Evolutionary conservation across 2,329 filamentous ascomycete species (phyloP).

Genomic region (Chaetomiaceae sp.): DNA sequence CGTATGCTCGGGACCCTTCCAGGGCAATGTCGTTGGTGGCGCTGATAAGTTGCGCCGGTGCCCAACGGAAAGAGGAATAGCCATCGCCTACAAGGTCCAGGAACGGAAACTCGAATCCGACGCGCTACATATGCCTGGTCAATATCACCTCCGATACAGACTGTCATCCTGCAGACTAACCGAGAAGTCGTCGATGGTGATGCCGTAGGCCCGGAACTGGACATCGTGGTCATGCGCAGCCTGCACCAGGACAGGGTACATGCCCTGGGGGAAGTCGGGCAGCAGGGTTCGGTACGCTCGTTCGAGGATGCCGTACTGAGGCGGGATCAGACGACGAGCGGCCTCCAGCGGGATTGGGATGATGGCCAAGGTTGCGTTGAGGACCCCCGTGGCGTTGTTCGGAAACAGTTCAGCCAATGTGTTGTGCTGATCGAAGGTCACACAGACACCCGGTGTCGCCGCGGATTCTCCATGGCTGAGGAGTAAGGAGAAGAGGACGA

Average conservation of each 20-base stretch:
- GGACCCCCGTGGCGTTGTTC: conserved; percentile 45
- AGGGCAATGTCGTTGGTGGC: conserved; percentile 40
- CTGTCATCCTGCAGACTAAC: conserved; percentile 32
- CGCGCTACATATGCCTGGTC: conserved; percentile 38
- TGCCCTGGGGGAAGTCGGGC: conserved; percentile 45
- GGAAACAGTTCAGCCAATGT: conserved; percentile 45
- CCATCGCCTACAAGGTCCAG: conserved; percentile 49
- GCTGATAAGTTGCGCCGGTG: conserved; percentile 44
- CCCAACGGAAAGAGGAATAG: conserved; percentile 49
- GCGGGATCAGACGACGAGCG: conserved; percentile 45
- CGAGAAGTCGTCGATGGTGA: conserved; percentile 44
- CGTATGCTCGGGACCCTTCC: conserved; percentile 43
- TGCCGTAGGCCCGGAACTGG: conserved; percentile 37
- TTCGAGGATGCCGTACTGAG: conserved; percentile 47
- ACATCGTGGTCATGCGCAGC: conserved; percentile 50
- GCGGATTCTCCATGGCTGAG: conserved; percentile 22
- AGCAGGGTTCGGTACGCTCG: conserved; percentile 44
- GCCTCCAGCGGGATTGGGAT: conserved; percentile 46
- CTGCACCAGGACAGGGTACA: conserved; percentile 51
- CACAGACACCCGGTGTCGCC: conserved; percentile 13
- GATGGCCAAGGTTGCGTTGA: conserved; percentile 51
- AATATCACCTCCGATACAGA: conserved; percentile 3
- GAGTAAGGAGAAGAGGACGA: conserved; percentile 22
- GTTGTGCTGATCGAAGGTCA: conserved; percentile 38
- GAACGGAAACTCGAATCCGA: conserved; percentile 53